These are phyloP conservation scores for Fusarium sp. DNA, from an alignment of 2,329 filamentous ascomycete species.

Conservation along the genomic window DNA sequence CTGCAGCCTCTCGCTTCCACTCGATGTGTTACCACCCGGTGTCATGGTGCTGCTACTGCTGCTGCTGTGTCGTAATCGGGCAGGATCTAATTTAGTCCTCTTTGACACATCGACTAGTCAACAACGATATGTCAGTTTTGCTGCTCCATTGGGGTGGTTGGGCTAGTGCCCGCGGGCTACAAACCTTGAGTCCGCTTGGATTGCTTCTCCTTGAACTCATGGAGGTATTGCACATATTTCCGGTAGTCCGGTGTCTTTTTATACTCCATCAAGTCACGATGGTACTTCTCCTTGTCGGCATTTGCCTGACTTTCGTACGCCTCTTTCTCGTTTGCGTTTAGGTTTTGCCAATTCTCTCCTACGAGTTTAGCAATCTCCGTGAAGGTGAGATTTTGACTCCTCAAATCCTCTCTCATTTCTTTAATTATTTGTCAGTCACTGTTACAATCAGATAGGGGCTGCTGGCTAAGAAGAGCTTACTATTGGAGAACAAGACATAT, in stretches of 20 bases:
- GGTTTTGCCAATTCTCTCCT: slow-evolving; percentile 83
- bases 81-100: slow-evolving; percentile 60
- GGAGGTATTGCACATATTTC: slow-evolving; percentile 78
- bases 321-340: slow-evolving; percentile 76
- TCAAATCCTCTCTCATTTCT: slow-evolving; percentile 84
- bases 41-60: slow-evolving; percentile 55
- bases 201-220: slow-evolving; percentile 83
- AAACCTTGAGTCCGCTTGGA: slow-evolving; percentile 68
- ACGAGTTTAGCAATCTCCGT: slow-evolving; percentile 87
- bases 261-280: slow-evolving; percentile 78
- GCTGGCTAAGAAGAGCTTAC: slow-evolving; percentile 61
- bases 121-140: slow-evolving; percentile 17
- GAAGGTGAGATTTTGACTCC: slow-evolving; percentile 81
- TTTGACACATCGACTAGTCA: slow-evolving; percentile 60
- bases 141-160: not conserved
- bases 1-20: slow-evolving; percentile 61
- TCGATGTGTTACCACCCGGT: slow-evolving; percentile 54
- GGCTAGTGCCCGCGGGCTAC: slow-evolving; percentile 33
- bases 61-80: slow-evolving; percentile 55
- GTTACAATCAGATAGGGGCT: not conserved
- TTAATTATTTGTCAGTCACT: slow-evolving; percentile 14
- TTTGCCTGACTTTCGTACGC: slow-evolving; percentile 79
- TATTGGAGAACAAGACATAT: slow-evolving; percentile 89
- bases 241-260: slow-evolving; percentile 80
- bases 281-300: slow-evolving; percentile 81